These are phyloP conservation scores for Euphorbia tirucalli DNA, from an alignment of 345 rosid genomes.

Conservation along the genomic window DNA sequence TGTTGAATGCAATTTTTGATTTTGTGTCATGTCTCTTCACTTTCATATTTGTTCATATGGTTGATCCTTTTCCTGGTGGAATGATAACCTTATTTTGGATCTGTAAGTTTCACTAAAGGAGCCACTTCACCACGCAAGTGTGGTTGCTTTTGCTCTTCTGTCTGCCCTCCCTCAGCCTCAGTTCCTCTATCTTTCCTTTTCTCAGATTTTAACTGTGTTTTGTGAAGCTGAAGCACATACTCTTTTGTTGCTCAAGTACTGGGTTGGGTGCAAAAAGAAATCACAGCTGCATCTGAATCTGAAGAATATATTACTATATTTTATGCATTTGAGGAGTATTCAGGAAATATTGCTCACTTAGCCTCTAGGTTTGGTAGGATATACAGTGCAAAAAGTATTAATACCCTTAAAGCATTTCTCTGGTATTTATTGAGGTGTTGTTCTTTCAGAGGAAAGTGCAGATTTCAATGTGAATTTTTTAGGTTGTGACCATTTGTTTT, in stretches of 20 bases:
- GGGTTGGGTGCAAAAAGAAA: too few species aligned
- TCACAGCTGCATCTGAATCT: background rate
- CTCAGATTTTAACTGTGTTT: too few species aligned
- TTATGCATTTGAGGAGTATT: background rate
- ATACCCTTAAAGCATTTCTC: background rate
- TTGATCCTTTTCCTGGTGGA: background rate
- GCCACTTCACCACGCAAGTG: too few species aligned
- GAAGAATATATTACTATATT: background rate
- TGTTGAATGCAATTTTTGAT: background rate
- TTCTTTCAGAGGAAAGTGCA: background rate
- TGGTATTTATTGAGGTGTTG: background rate
- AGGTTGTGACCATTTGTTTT: background rate
- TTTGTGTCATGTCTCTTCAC: background rate
- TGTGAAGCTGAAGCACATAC: too few species aligned
- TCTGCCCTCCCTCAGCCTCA: too few species aligned
- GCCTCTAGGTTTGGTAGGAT: background rate
- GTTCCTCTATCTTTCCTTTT: too few species aligned
- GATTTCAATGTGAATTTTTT: background rate
- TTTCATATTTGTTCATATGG: background rate
- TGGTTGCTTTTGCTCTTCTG: too few species aligned
- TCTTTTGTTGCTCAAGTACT: too few species aligned
- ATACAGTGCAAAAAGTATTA: background rate
- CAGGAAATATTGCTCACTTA: background rate
- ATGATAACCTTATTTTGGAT: background rate
- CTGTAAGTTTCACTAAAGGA: background rate